Base-by-base conservation (phyloP, 306 rosid species). In the Heteromeles arbutifolia region DNA sequence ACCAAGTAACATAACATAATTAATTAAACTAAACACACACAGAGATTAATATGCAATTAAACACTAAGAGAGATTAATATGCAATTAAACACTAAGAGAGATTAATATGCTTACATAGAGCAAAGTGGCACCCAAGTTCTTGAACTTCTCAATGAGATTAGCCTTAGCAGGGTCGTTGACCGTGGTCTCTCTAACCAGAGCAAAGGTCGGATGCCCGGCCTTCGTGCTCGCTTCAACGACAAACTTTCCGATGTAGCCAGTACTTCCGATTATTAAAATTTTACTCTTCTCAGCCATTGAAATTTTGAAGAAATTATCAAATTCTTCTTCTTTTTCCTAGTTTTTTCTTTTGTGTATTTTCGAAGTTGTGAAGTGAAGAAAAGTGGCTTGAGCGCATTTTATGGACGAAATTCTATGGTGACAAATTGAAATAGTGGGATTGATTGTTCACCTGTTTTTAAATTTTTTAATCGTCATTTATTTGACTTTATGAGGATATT, bases 221-320 rank as follows among this genome's bases (percentile, higher is more conserved):
- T 88, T 91, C 3, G 85, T 87, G 80, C 98, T 94, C 29, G 98
- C 98, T 82, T 87, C 91, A 17, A 91, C 96, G 6, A 94, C 52
- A 63, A 74, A 75, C 78, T 88, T 94, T 0, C 98, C 98, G 56
- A 91, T 90, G 85, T 91, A 94, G 4, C 98, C 97, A 17, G 97
- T 94, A 34, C 98, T 97, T 81, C 98, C 98, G 57, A 94, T 91
- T 22, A 94, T 70, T 90, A 94, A 59, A 76, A 94, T 79, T 91
- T 85, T 94, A 82, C 96, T 91, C 52, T 90, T 62, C 37, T 62
- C 67, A 1, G 39, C 67, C 67, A 62, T 62, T 28, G 21, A 14
- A 58, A 58, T n/a, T 24, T 58, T 12, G 31, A 62, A 17, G 21
- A 17, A 17, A 6, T 13, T 15, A 2, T 14, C 39, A 61, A 61